Conservation (phyloP, 2,329 filamentous ascomycete species). For the Sphaerostilbella broomeana region DNA sequence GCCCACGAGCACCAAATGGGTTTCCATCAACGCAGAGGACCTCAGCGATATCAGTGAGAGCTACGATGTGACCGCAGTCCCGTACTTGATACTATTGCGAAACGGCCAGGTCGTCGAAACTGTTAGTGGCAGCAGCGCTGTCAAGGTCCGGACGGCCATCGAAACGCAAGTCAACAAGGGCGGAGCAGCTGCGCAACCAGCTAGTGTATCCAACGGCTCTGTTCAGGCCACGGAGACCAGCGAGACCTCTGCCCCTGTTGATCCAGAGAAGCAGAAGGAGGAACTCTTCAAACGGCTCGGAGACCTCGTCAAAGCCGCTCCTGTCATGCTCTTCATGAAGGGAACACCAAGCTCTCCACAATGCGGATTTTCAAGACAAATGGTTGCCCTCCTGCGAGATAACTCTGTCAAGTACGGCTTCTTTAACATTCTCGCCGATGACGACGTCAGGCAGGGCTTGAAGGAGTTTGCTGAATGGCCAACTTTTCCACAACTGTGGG, state of each 20-base stretch:
- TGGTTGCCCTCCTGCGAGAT: constrained; percentile 81
- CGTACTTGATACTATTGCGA: constrained; percentile 79
- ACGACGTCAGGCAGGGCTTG: constrained; percentile 90
- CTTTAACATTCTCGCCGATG: constrained; percentile 97
- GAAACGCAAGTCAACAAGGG: constrained; percentile 65
- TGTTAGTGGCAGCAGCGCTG: constrained; percentile 82
- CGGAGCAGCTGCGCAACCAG: constrained; percentile 27
- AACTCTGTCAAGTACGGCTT: constrained; percentile 93
- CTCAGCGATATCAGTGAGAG: constrained; percentile 83
- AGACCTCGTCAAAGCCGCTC: constrained; percentile 87
- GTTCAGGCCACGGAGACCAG: constrained; percentile 31
- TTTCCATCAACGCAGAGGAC: constrained; percentile 90
- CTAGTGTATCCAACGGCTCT: constrained; percentile 30
- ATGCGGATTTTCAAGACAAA: constrained; percentile 87
- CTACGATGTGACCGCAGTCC: constrained; percentile 92
- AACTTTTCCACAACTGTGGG: constrained; percentile 92
- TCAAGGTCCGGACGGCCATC: constrained; percentile 77
- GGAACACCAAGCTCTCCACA: constrained; percentile 82
- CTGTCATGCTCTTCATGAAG: constrained; percentile 99
- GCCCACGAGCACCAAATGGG: constrained; percentile 68
- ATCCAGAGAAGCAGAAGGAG: constrained; percentile 63
- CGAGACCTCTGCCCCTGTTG: constrained; percentile 35
- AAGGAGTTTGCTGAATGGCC: constrained; percentile 99
- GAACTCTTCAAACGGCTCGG: constrained; percentile 74
- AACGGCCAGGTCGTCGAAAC: constrained; percentile 72